These are phyloP conservation scores for Fusarium marasasianum DNA, from an alignment of 2,329 filamentous ascomycete species.

Conservation along the genomic window DNA sequence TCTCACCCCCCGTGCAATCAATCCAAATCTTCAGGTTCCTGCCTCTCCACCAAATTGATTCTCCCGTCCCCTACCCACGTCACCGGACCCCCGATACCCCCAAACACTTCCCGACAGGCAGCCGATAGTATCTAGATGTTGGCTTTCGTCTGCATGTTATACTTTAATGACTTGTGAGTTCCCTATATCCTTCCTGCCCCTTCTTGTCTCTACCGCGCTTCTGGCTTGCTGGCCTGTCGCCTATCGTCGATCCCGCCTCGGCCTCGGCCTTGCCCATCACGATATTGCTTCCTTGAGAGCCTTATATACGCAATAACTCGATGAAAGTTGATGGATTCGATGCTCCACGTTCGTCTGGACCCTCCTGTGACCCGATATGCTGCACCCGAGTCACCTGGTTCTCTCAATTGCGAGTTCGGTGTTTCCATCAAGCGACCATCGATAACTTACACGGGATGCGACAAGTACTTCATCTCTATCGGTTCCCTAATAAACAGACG, in stretches of 20 bases:
- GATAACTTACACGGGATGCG: constrained; percentile 56
- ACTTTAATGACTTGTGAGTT: constrained; percentile 64
- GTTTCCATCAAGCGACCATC: constrained; percentile 59
- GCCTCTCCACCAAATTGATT: constrained; percentile 47
- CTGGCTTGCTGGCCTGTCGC: constrained; percentile 49
- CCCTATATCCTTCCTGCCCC: constrained; percentile 40
- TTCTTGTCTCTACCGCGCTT: constrained; percentile 42
- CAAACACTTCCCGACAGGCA: constrained; percentile 38
- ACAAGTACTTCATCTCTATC: constrained; percentile 52
- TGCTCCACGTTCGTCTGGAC: constrained; percentile 48
- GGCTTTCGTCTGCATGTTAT: constrained; percentile 51
- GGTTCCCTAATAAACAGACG: constrained; percentile 32
- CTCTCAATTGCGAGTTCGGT: constrained; percentile 55
- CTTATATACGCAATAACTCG: constrained; percentile 36
- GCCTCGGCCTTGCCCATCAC: constrained; percentile 47
- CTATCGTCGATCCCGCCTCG: constrained; percentile 50
- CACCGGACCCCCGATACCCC: constrained; percentile 43
- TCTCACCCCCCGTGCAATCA: constrained; percentile 39
- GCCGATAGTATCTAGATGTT: constrained; percentile 39
- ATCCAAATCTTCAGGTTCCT: constrained; percentile 52
- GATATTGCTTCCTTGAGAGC: constrained; percentile 46
- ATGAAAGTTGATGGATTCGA: constrained; percentile 49
- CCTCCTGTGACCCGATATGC: constrained; percentile 37
- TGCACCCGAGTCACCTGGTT: constrained; percentile 35
- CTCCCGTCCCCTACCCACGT: constrained; percentile 48